Conservation (phyloP, 192 early-diverging fungal genomes). For the Funneliformis geosporum region DNA sequence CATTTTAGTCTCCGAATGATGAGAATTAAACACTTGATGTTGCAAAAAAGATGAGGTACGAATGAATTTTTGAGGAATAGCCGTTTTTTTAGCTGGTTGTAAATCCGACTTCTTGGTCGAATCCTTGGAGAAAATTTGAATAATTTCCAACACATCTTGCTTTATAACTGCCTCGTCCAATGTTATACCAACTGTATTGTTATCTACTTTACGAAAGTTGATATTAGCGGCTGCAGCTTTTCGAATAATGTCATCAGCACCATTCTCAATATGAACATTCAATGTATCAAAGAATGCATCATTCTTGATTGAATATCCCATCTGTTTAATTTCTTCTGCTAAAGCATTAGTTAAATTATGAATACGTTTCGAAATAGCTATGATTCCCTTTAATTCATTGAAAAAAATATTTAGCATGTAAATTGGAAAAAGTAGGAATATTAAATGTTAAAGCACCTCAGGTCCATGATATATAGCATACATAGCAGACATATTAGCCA, state of each 20-base stretch:
- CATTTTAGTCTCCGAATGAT: constrained; percentile 99
- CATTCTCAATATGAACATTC: constrained; percentile 71
- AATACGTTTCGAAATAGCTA: constrained; percentile 87
- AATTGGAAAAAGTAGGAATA: neutral
- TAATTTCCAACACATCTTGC: constrained; percentile 77
- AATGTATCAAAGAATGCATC: constrained; percentile 94
- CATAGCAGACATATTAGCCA: constrained; percentile 99
- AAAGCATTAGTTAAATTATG: constrained; percentile 88
- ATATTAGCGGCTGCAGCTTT: constrained; percentile 76
- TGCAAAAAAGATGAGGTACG: constrained; percentile 80
- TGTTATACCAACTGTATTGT: constrained; percentile 76
- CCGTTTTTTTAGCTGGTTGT: constrained; percentile 48
- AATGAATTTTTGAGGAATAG: constrained; percentile 59
- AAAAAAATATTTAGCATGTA: neutral
- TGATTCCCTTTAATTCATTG: constrained; percentile 64
- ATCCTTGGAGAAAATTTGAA: constrained; percentile 72
- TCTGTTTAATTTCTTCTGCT: constrained; percentile 68
- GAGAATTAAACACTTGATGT: constrained; percentile 92
- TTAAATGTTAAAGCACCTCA: constrained; percentile 47
- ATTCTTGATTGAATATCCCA: constrained; percentile 85
- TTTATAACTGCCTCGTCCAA: constrained; percentile 91
- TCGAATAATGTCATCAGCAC: constrained; percentile 64
- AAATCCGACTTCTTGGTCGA: constrained; percentile 50
- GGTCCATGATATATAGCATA: constrained; percentile 99
- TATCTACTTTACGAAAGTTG: constrained; percentile 86